These are phyloP conservation scores for Hypericum perforatum DNA, from an alignment of 345 rosid genomes.

Conservation along the genomic window DNA sequence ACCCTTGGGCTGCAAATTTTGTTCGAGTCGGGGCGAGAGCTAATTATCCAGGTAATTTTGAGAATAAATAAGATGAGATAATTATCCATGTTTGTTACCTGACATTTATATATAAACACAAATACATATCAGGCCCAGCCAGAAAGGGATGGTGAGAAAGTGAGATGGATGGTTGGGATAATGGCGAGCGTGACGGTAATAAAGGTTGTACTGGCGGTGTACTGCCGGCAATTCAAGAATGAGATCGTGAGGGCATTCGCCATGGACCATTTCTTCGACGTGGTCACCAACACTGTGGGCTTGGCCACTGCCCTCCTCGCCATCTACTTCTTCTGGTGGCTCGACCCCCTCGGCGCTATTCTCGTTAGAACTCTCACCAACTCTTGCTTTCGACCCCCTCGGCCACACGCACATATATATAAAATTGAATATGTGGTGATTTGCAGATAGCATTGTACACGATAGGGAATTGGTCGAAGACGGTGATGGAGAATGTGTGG, in stretches of 20 bases:
- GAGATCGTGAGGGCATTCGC: constrained; percentile 44
- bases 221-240: constrained; percentile 41
- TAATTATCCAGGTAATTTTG: constrained; percentile 26
- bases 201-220: constrained; percentile 41
- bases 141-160: constrained; percentile 22
- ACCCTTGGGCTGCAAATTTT: constrained; percentile 51
- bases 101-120: too few relatives aligned
- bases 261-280: constrained; percentile 49
- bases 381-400: too few relatives aligned
- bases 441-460: not conserved
- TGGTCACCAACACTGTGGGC: constrained; percentile 46
- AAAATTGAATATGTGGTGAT: too few relatives aligned
- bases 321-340: constrained; percentile 41
- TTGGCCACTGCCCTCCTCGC: constrained; percentile 44
- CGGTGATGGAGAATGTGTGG: constrained; percentile 2
- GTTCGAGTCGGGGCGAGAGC: constrained; percentile 38
- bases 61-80: too few relatives aligned
- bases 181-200: constrained; percentile 33
- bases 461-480: not conserved
- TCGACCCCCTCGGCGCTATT: constrained; percentile 52
- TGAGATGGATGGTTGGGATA: constrained; percentile 46
- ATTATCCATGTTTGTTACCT: too few relatives aligned
- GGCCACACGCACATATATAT: too few relatives aligned
- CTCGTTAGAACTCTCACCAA: constrained; percentile 22
- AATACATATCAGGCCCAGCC: constrained; percentile 19